These are phyloP conservation scores for Candida hungchunana DNA, from an alignment of 805 yeast species.

Conservation along the genomic window DNA sequence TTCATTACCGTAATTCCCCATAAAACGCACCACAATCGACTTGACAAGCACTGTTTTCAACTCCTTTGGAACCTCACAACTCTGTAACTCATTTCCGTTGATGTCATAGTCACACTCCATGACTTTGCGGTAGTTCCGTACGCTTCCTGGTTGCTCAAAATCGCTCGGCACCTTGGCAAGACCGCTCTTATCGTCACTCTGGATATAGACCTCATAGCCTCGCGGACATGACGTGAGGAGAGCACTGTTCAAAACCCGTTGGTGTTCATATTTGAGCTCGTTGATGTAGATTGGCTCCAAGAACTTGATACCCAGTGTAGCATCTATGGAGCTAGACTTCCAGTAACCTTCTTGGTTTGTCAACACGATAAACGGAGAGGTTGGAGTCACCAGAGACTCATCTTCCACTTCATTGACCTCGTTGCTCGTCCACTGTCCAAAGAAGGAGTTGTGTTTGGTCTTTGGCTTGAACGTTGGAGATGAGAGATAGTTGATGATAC, in stretches of 20 bases:
- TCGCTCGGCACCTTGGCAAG: background rate
- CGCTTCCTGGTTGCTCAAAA: background rate
- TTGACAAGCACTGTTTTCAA: slow-evolving; percentile 30
- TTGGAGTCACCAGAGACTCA: slow-evolving; percentile 2
- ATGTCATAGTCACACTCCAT: slow-evolving; percentile 13
- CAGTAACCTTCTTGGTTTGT: slow-evolving; percentile 26
- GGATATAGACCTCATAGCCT: slow-evolving; percentile 29
- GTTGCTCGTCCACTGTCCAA: background rate
- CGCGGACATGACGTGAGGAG: slow-evolving; percentile 38
- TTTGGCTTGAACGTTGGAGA: slow-evolving; percentile 29
- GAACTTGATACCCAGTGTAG: slow-evolving; percentile 33
- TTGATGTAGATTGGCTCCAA: slow-evolving; percentile 35
- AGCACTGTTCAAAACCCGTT: slow-evolving; percentile 33
- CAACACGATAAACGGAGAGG: slow-evolving; percentile 23
- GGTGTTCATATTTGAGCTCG: slow-evolving; percentile 33
- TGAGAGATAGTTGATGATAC: slow-evolving; percentile 32
- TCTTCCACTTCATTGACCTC: background rate
- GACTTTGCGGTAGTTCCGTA: slow-evolving; percentile 6
- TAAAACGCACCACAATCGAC: slow-evolving; percentile 29
- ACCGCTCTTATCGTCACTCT: slow-evolving; percentile 10
- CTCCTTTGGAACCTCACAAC: slow-evolving; percentile 28
- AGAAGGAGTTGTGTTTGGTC: slow-evolving; percentile 8
- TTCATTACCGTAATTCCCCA: slow-evolving; percentile 34
- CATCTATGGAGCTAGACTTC: slow-evolving; percentile 13
- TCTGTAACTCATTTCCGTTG: slow-evolving; percentile 23